Conservation (phyloP, 2,329 filamentous ascomycete species). For the Capronia coronata region DNA sequence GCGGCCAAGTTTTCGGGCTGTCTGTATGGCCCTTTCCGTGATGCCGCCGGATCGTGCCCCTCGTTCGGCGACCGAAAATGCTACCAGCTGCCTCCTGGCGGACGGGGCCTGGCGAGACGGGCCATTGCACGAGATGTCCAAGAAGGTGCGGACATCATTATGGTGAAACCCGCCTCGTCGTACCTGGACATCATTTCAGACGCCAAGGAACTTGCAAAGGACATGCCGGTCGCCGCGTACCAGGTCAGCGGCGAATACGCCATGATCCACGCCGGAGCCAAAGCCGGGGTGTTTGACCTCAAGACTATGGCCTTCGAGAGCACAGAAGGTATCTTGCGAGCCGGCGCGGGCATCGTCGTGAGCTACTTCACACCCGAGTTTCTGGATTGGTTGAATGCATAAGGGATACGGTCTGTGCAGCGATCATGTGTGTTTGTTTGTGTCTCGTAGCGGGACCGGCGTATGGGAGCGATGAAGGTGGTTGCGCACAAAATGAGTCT, state of each 20-base stretch:
- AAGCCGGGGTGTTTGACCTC: conserved; percentile 92
- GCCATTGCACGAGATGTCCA: conserved; percentile 84
- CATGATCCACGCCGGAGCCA: conserved; percentile 94
- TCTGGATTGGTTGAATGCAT: conserved; percentile 51
- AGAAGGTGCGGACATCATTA: conserved; percentile 95
- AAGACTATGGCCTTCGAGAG: conserved; percentile 93
- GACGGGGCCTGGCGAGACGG: conserved; percentile 80
- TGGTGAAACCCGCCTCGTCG: conserved; percentile 96
- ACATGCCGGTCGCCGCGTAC: conserved; percentile 90
- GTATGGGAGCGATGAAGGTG: not conserved
- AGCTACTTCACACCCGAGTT: conserved; percentile 88
- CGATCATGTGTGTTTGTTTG: not conserved
- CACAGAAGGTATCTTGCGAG: conserved; percentile 85
- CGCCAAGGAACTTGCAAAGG: conserved; percentile 85
- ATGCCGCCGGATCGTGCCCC: conserved; percentile 84
- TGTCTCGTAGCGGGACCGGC: not conserved
- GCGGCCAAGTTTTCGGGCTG: conserved; percentile 96
- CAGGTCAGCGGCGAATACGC: conserved; percentile 96
- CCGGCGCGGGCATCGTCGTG: conserved; percentile 86
- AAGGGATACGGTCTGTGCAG: not conserved
- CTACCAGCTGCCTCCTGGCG: conserved; percentile 92
- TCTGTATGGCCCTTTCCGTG: conserved; percentile 92
- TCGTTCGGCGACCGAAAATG: conserved; percentile 92
- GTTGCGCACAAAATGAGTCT: too few species aligned
- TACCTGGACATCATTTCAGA: conserved; percentile 98